Conservation (phyloP, 164 flowering plant species). For the Vitis amurensis region DNA sequence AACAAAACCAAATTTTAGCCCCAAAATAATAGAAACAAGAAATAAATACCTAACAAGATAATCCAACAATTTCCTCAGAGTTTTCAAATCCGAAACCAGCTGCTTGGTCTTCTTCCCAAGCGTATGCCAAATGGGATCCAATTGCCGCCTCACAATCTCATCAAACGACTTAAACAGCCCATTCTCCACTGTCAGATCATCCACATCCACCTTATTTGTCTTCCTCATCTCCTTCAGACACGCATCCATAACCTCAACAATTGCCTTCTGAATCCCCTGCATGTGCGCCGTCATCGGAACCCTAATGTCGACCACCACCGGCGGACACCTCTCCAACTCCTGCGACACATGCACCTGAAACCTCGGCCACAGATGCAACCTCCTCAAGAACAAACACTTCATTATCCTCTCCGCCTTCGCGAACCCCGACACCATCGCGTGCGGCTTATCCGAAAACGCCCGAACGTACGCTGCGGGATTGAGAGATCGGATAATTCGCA, state of each 20-base stretch:
- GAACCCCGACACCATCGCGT: constrained; percentile 81
- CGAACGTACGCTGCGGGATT: constrained; percentile 46
- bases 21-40: not conserved
- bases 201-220: constrained; percentile 97
- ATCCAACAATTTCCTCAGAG: constrained; percentile 88
- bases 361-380: constrained; percentile 88
- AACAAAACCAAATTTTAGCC: not conserved
- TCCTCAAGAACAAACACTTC: constrained; percentile 61
- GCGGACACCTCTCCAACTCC: constrained; percentile 85
- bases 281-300: constrained; percentile 62
- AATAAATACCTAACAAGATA: constrained; percentile 77
- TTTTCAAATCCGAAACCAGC: constrained; percentile 92
- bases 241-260: constrained; percentile 90
- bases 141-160: constrained; percentile 89
- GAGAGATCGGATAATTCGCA: constrained; percentile 54
- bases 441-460: constrained; percentile 81
- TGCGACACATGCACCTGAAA: constrained; percentile 90
- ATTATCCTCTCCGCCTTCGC: constrained; percentile 81
- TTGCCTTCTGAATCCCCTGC: constrained; percentile 88
- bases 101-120: constrained; percentile 94
- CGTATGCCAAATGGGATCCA: constrained; percentile 98
- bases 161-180: constrained; percentile 95
- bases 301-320: constrained; percentile 79
- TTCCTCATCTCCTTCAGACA: constrained; percentile 97
- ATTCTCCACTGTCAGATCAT: constrained; percentile 93